phyloP scores from a whole-genome alignment of 2,329 filamentous ascomycete genomes.

The Phaeomoniella chlamydospora region DNA sequence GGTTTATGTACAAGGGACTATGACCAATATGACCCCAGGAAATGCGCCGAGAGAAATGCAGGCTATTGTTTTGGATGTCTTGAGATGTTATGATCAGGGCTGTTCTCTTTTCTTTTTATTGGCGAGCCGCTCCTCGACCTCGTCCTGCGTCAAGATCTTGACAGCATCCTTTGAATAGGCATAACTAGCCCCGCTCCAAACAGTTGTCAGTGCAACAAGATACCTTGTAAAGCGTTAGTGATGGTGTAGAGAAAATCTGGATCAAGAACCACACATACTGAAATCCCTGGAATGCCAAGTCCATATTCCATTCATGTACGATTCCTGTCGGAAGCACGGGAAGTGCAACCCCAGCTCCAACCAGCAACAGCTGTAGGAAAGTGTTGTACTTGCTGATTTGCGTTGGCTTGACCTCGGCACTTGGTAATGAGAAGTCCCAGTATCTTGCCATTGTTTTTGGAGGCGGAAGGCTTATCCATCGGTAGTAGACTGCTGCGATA shows the following conservation, averaged over 20 bases:
- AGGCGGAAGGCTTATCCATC: slow-evolving; percentile 83
- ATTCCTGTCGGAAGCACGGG: slow-evolving; percentile 52
- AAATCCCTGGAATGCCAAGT: slow-evolving; percentile 45
- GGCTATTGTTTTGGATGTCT: too few relatives aligned
- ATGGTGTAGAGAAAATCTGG: not conserved
- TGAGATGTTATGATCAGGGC: too few relatives aligned
- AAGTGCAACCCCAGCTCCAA: slow-evolving; percentile 69
- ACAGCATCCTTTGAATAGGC: slow-evolving; percentile 83
- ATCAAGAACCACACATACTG: slow-evolving; percentile 19
- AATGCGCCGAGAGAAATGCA: too few relatives aligned
- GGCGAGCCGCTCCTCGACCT: slow-evolving; percentile 20
- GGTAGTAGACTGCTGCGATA: slow-evolving; percentile 82
- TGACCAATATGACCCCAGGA: too few relatives aligned
- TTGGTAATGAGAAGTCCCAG: slow-evolving; percentile 87
- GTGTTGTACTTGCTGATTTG: slow-evolving; percentile 59
- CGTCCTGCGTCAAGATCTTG: slow-evolving; percentile 52
- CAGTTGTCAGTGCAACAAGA: slow-evolving; percentile 72
- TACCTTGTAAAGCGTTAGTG: slow-evolving; percentile 41
- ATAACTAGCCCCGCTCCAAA: slow-evolving; percentile 91
- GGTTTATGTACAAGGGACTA: too few relatives aligned
- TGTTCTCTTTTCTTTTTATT: slow-evolving; percentile 15
- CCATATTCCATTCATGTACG: slow-evolving; percentile 36
- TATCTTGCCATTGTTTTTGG: slow-evolving; percentile 88
- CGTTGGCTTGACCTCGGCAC: slow-evolving; percentile 29
- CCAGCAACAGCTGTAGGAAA: slow-evolving; percentile 72